These are phyloP conservation scores for Allomyces javanicus DNA, from an alignment of 192 early-diverging fungal genomes.

Conservation along the genomic window DNA sequence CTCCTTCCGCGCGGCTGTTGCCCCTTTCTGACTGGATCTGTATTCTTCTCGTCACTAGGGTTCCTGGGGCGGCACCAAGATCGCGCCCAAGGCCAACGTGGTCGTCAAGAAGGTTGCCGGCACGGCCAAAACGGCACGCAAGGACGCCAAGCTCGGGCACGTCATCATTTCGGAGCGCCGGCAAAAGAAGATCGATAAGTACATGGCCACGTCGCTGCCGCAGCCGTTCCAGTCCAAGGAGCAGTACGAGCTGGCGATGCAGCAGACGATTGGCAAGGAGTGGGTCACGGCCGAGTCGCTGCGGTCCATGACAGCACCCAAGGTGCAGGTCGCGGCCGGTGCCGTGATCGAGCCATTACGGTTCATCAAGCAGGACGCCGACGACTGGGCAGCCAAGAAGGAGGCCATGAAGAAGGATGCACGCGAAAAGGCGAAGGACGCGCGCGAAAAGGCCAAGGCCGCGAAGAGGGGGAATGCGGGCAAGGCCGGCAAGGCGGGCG, in stretches of 20 bases:
- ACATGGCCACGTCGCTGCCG: slow-evolving; percentile 50
- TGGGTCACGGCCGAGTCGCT: slow-evolving; percentile 73
- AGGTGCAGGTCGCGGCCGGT: slow-evolving; percentile 64
- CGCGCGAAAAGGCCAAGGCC: neutral
- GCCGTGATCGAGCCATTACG: slow-evolving; percentile 71
- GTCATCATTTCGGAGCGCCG: slow-evolving; percentile 88
- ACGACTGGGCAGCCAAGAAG: neutral
- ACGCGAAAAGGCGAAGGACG: neutral
- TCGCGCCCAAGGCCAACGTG: slow-evolving; percentile 41
- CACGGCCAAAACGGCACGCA: slow-evolving; percentile 12
- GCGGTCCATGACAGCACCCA: slow-evolving; percentile 55
- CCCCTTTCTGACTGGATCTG: neutral
- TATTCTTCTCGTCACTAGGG: slow-evolving; percentile 23
- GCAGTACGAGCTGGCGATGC: slow-evolving; percentile 75
- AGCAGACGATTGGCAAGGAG: slow-evolving; percentile 78
- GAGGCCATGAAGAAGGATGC: slow-evolving; percentile 2
- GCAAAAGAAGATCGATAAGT: slow-evolving; percentile 64
- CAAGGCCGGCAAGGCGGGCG: too few species aligned
- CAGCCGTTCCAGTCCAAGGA: slow-evolving; percentile 63
- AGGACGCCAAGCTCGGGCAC: slow-evolving; percentile 46
- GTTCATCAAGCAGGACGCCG: slow-evolving; percentile 23
- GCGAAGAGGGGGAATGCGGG: too few species aligned
- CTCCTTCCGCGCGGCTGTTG: neutral
- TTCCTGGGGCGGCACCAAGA: slow-evolving; percentile 49
- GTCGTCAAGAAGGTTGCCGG: slow-evolving; percentile 22